These are phyloP conservation scores for Aspergillus wentii DNA, from an alignment of 495 filamentous ascomycete species.

Conservation along the genomic window DNA sequence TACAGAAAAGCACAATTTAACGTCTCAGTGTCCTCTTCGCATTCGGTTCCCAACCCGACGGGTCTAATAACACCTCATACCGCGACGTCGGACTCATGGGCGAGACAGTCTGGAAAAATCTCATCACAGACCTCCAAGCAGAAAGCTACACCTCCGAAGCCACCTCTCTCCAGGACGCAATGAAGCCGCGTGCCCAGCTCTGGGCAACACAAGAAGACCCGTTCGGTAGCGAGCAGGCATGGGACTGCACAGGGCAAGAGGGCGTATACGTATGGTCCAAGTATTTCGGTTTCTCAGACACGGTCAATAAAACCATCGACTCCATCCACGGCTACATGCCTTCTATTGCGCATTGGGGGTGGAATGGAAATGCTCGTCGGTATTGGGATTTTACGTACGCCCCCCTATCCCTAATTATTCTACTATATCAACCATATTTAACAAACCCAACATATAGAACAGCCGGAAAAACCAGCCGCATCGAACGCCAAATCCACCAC, in stretches of 20 bases:
- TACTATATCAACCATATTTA: too few species aligned
- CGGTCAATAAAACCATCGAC: slow-evolving; percentile 41
- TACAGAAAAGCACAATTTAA: too few species aligned
- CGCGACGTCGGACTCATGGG: slow-evolving; percentile 44
- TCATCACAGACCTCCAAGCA: slow-evolving; percentile 37
- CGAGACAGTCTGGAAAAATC: slow-evolving; percentile 44
- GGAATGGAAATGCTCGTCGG: slow-evolving; percentile 48
- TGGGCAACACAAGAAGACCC: slow-evolving; percentile 41
- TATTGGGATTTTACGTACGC: slow-evolving; percentile 47
- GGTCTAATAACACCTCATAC: slow-evolving; percentile 27
- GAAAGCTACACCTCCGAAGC: slow-evolving; percentile 35
- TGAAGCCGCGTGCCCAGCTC: slow-evolving; percentile 34
- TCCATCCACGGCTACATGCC: slow-evolving; percentile 47
- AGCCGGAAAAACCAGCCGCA: slow-evolving; percentile 42
- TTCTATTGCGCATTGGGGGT: slow-evolving; percentile 49
- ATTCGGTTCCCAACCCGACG: slow-evolving; percentile 11
- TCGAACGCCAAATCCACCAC: slow-evolving; percentile 53
- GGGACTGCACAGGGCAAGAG: slow-evolving; percentile 53
- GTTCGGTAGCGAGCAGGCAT: slow-evolving; percentile 51
- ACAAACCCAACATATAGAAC: slow-evolving; percentile 11
- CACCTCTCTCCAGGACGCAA: slow-evolving; percentile 23
- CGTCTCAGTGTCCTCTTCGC: too few species aligned
- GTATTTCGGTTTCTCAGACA: slow-evolving; percentile 33
- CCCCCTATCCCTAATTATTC: not conserved
- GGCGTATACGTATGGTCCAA: slow-evolving; percentile 50